Evolutionary conservation across 2,329 filamentous ascomycete genomes (phyloP), one percentile per base, ranked within the genome.

Genomic region (Cadophora gregata): DNA sequence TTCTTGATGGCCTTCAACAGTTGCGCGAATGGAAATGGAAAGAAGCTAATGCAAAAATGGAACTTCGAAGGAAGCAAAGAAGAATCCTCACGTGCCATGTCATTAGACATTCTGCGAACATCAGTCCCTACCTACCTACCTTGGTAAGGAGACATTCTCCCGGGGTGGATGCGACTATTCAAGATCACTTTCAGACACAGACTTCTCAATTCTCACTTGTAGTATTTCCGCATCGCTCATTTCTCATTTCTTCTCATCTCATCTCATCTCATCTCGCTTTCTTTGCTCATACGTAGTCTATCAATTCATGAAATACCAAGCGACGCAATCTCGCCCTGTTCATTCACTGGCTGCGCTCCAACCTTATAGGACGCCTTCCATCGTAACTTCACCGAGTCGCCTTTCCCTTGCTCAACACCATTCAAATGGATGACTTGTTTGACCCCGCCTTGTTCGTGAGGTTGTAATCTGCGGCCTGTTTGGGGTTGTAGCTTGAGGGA

Each of bases 281-380:
- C 16, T 51, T 29, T 50, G 3, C 33, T 45, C 21, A 5, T 25
- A 3, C 10, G 27, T 21, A 16, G 7, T 56, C 55, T 60, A 51
- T 72, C 67, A 96, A 73, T 16, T 42, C 38, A 42, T 16, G 88
- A 86, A 75, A 97, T 86, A 50, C 89, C 90, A 75, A 97, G 86
- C 69, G 92, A 88, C 12, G 91, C 82, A 72, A 98, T 90, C 80
- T 95, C 92, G 5, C 95, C 95, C 81, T 90, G 93, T 80, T 97
- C 93, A 67, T 90, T 90, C 77, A 88, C 90, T 68, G 84, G 77
- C 75, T 89, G 86, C 2, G 80, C 83, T 3, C 87, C 90, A 14
- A 96, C 78, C 74, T 86, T 88, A 80, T 97, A 98, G 5, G 90
- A 88, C 29, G 92, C 88, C 74, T 93, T 92, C 92, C 94, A 99